Evolutionary conservation across 306 rosid genomes (phyloP), one percentile per base, ranked within the genome.

Genomic region (Vigna hirtella): DNA sequence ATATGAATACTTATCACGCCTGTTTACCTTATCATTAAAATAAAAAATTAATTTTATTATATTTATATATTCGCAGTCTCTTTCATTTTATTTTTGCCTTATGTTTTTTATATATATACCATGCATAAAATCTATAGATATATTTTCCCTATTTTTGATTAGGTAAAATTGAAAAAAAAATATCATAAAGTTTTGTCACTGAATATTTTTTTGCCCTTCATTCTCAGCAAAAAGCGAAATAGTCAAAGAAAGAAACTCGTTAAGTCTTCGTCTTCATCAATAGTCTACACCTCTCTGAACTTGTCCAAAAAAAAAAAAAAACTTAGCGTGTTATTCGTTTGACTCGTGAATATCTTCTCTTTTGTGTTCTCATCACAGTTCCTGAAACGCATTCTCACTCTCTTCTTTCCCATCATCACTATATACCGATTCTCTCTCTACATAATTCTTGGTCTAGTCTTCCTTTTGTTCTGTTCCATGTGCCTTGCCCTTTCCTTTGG

Each of bases 221-320:
- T 66, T 49, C 50, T 75, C 28, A n/a, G 72, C 72, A 36, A 81
- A 36, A 67, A 48, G 83, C 69, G 73, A 47, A 34, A 20, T 24
- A 68, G 85, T 75, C 85, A 81, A 81, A 79, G 55, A 68, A 75
- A 70, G 65, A 62, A 62, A 34, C 32, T 68, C 6, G 4, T 6
- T 16, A 52, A 83, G 78, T 74, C 84, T 74, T 57, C 51, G 74
- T 74, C 15, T 57, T 47, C 61, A 24, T 5, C 38, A 52, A 43
- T 22, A 45, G 78, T 59, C 8, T 1, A 42, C 52, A 76, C 67
- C 12, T 75, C 77, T 32, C 67, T 52, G 8, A 52, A 42, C 7
- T 56, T 22, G 9, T 7, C 30, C 42, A 9, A 52, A 64, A 24
- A 42, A 43, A 40, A 40, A 20, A 17, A 5, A 42, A 42, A 14